Evolutionary conservation across 495 filamentous ascomycete species (phyloP).

Genomic region (Tuber umbilicatum): DNA sequence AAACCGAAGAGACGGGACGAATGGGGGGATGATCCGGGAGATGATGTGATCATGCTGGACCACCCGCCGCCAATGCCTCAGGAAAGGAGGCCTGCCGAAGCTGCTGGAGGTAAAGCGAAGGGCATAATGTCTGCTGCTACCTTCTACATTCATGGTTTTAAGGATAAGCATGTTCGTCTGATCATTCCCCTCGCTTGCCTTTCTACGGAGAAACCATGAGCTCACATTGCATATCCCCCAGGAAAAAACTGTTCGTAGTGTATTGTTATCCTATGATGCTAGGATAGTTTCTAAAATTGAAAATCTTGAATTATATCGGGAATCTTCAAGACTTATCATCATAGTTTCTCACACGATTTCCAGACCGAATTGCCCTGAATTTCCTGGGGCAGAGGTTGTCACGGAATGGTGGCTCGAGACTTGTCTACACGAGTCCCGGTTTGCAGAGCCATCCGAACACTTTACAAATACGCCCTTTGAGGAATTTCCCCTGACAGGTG

Average conservation of each 20-base stretch:
- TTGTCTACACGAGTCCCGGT: conserved; percentile 66
- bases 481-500: conserved; percentile 59
- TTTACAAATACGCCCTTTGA: conserved; percentile 69
- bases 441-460: conserved; percentile 63
- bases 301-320: conserved; percentile 38
- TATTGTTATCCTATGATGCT: conserved; percentile 53
- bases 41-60: conserved; percentile 12
- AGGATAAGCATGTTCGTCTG: conserved; percentile 31
- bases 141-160: conserved; percentile 35
- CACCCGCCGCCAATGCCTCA: neutral
- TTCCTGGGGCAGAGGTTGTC: conserved; percentile 52
- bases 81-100: neutral
- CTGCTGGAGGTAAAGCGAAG: conserved; percentile 2
- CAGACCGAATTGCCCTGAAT: conserved; percentile 43
- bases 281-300: conserved; percentile 46
- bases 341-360: conserved; percentile 53
- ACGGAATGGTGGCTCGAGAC: conserved; percentile 92
- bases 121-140: conserved; percentile 21
- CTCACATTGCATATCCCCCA: conserved; percentile 14
- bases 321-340: conserved; percentile 47
- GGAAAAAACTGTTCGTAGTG: conserved; percentile 45
- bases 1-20: conserved; percentile 44
- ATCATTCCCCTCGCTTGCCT: neutral
- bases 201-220: neutral
- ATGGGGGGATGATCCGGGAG: conserved; percentile 42